Evolutionary conservation across 805 yeast genomes (phyloP).

Genomic region (Sugiyamaella americana): DNA sequence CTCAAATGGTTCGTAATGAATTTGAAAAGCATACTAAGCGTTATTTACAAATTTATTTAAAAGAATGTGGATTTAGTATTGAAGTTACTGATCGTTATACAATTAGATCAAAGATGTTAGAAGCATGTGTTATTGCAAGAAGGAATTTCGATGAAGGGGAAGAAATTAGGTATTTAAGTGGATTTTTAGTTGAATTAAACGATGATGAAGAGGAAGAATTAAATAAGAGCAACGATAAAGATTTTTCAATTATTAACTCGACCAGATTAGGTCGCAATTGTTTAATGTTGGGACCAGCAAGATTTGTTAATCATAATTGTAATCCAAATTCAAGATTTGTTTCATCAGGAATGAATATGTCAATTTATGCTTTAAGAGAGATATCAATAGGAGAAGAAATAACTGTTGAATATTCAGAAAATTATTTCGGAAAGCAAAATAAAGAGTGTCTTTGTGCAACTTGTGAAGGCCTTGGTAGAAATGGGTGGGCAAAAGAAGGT

Average conservation of each 20-base stretch:
- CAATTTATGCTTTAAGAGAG: slow-evolving; percentile 31
- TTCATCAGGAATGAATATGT: slow-evolving; percentile 29
- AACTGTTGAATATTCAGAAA: slow-evolving; percentile 39
- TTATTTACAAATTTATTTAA: slow-evolving; percentile 34
- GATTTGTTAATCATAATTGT: slow-evolving; percentile 47
- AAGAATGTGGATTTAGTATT: slow-evolving; percentile 39
- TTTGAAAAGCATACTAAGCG: slow-evolving; percentile 35
- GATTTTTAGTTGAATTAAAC: slow-evolving; percentile 34
- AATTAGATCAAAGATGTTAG: slow-evolving; percentile 19
- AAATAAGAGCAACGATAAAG: slow-evolving; percentile 29
- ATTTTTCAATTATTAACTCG: slow-evolving; percentile 40
- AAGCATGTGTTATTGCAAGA: slow-evolving; percentile 39
- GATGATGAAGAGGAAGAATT: slow-evolving; percentile 32
- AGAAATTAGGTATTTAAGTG: slow-evolving; percentile 34
- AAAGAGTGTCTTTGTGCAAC: slow-evolving; percentile 41
- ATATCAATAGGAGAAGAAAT: slow-evolving; percentile 43
- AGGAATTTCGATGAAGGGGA: slow-evolving; percentile 28
- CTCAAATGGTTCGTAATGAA: slow-evolving; percentile 22
- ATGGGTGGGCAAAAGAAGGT: slow-evolving; percentile 24
- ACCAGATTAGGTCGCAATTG: slow-evolving; percentile 32
- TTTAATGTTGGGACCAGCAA: slow-evolving; percentile 43
- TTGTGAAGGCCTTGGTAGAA: slow-evolving; percentile 34
- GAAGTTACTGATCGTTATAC: slow-evolving; percentile 39
- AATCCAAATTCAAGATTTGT: slow-evolving; percentile 38
- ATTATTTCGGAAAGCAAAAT: slow-evolving; percentile 40